Percentiles rank a stretch among this genome's conserved stretches.
Evolutionary conservation across 129 eudicot species (phyloP).

Genomic region (Sambucus nigra): DNA sequence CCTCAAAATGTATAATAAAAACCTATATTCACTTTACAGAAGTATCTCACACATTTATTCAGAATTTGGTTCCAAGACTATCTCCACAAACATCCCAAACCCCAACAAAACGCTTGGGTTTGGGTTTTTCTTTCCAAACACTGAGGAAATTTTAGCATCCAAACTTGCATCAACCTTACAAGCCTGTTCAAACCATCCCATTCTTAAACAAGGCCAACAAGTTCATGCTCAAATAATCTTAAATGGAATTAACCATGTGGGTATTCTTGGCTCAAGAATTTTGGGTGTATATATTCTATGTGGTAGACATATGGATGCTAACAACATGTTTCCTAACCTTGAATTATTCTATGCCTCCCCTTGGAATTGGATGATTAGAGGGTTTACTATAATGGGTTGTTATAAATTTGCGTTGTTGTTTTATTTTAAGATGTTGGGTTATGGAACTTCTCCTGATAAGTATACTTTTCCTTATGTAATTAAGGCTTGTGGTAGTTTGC

Average conservation of each 20-base stretch:
- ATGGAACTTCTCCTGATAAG: constrained; percentile 61
- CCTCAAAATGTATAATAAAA: constrained; percentile 18
- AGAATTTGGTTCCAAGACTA: not conserved
- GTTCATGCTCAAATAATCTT: constrained; percentile 58
- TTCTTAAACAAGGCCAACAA: constrained; percentile 40
- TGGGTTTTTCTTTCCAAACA: constrained; percentile 23
- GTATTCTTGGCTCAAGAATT: constrained; percentile 57
- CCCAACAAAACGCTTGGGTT: not conserved
- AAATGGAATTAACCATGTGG: constrained; percentile 51
- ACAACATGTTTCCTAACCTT: constrained; percentile 38
- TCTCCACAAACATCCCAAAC: not conserved
- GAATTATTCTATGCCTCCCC: constrained; percentile 63
- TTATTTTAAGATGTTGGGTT: constrained; percentile 60
- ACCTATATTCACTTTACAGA: constrained; percentile 18
- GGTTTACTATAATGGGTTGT: constrained; percentile 59
- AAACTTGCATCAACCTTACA: constrained; percentile 36
- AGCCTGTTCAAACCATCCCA: constrained; percentile 22
- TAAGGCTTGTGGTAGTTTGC: constrained; percentile 69
- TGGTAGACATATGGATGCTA: constrained; percentile 33
- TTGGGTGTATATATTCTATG: constrained; percentile 55
- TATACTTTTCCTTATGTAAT: constrained; percentile 68
- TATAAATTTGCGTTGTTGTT: constrained; percentile 45
- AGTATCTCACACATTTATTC: constrained; percentile 21
- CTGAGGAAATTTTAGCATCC: constrained; percentile 38
- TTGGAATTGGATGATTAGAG: constrained; percentile 91